Conservation (phyloP, 2,329 filamentous ascomycete species). For the Xylaria sp. region DNA sequence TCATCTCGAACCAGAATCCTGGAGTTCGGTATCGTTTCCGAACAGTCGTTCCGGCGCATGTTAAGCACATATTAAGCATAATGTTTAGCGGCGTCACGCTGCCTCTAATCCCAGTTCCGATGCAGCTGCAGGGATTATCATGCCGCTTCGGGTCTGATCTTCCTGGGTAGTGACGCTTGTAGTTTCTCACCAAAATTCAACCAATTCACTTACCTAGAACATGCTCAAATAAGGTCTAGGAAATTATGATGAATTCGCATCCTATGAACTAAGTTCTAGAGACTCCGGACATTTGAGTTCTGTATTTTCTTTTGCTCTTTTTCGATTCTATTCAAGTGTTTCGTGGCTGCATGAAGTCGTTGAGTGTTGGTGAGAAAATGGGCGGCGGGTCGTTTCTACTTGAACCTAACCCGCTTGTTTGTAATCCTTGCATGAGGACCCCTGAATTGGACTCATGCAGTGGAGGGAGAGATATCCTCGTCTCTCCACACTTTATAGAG, state of each 20-base stretch:
- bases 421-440: constrained; percentile 28
- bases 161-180: not conserved
- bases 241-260: too few relatives aligned
- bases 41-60: constrained; percentile 1
- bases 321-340: too few relatives aligned
- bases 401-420: too few relatives aligned
- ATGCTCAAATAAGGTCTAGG: too few relatives aligned
- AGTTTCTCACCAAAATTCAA: too few relatives aligned
- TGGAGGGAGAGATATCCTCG: constrained; percentile 28
- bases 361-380: too few relatives aligned
- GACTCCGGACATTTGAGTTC: too few relatives aligned
- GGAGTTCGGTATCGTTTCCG: not conserved
- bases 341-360: too few relatives aligned
- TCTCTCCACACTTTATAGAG: not conserved
- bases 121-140: constrained; percentile 13
- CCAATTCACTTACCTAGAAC: too few relatives aligned
- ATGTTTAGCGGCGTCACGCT: constrained; percentile 23
- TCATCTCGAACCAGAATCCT: not conserved
- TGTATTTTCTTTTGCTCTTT: too few relatives aligned
- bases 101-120: not conserved
- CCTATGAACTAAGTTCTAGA: too few relatives aligned
- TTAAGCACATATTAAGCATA: constrained; percentile 6
- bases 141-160: constrained; percentile 35
- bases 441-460: constrained; percentile 30
- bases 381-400: too few relatives aligned